A percentile compares a stretch with the other conserved stretches of the same genome.
Conservation (phyloP, 441 rosid genomes). For the Adansonia madagascariensis region DNA sequence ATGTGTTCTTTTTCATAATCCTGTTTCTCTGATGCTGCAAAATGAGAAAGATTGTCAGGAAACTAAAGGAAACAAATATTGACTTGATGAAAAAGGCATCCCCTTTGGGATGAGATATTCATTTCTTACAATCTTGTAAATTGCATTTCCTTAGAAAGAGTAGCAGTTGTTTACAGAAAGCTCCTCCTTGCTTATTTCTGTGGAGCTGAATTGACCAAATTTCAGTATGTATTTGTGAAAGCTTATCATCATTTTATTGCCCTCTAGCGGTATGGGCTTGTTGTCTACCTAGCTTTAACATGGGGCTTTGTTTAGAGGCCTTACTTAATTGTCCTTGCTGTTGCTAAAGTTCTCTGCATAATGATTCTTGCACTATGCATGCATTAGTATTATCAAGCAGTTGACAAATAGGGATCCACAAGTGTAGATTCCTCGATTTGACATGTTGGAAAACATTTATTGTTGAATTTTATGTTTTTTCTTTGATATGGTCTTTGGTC, state of each 20-base stretch:
- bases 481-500: slow-evolving; percentile 21
- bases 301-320: background rate
- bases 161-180: slow-evolving; percentile 20
- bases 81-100: slow-evolving; percentile 2
- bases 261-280: background rate
- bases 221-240: background rate
- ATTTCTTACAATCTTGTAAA: background rate
- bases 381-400: background rate
- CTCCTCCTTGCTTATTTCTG: background rate
- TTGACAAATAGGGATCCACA: slow-evolving; percentile 9
- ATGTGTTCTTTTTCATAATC: background rate
- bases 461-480: background rate
- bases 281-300: background rate
- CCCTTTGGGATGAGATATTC: slow-evolving; percentile 9
- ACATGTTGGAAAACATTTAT: background rate
- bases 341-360: slow-evolving; percentile 2
- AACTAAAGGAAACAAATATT: slow-evolving; percentile 5
- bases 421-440: slow-evolving; percentile 11
- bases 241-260: background rate
- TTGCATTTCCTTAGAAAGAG: background rate
- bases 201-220: slow-evolving; percentile 12
- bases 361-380: slow-evolving; percentile 1
- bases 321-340: slow-evolving; percentile 3
- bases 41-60: slow-evolving; percentile 5
- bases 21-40: background rate